A percentile compares a stretch with the other conserved stretches of the same genome.
Evolutionary conservation across 495 filamentous ascomycete genomes (phyloP).

Genomic region (Aspergillus bertholletiae): DNA sequence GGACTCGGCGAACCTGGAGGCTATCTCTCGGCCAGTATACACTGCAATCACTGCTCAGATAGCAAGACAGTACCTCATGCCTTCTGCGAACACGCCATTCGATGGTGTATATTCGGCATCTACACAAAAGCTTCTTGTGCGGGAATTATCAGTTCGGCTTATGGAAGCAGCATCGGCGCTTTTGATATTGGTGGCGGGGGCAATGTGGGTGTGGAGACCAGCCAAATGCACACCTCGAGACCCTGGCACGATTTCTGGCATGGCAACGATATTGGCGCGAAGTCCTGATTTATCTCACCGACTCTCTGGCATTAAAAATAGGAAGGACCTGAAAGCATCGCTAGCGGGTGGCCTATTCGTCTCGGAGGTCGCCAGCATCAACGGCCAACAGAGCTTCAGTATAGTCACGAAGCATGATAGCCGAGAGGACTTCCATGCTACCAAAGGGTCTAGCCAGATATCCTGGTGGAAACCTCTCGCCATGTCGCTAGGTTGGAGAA

Average conservation of each 20-base stretch:
- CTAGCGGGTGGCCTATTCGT: not conserved
- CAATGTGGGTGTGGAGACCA: not conserved
- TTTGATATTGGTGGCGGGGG: not conserved
- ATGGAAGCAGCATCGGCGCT: conserved; percentile 6
- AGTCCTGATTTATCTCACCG: conserved; percentile 5
- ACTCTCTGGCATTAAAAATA: not conserved
- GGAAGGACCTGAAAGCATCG: conserved; percentile 2
- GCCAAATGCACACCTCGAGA: conserved; percentile 13
- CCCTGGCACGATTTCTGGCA: conserved; percentile 11
- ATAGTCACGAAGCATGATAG: not conserved
- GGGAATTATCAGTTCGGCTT: conserved; percentile 7
- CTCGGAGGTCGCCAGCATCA: not conserved
- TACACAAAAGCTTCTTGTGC: not conserved
- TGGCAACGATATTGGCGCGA: conserved; percentile 10
- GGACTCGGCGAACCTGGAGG: not conserved
- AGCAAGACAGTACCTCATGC: not conserved
- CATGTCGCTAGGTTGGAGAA: not conserved
- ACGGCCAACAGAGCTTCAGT: not conserved
- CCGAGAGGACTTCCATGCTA: not conserved
- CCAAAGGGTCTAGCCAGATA: not conserved
- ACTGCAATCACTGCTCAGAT: not conserved
- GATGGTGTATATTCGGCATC: not conserved
- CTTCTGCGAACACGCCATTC: not conserved
- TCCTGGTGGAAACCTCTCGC: conserved; percentile 12
- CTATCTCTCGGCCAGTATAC: not conserved